Evolutionary conservation across 495 filamentous ascomycete species (phyloP), one percentile per base, ranked within the genome.

Genomic region (Echria macrotheca): DNA sequence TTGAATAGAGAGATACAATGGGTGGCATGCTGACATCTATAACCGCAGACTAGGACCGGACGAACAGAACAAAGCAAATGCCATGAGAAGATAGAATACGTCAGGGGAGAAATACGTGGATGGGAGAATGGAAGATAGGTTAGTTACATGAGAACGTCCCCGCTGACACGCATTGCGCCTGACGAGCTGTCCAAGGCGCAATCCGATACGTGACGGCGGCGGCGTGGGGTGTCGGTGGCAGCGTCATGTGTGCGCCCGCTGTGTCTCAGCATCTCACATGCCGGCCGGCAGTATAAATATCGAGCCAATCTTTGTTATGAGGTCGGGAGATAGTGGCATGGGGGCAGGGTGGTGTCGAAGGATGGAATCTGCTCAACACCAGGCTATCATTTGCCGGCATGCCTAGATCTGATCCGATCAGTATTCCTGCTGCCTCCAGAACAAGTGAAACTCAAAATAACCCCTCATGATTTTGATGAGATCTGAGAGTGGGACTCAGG

Each of bases 141-240:
- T 53, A n/a, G n/a, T n/a, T n/a, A n/a, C n/a, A 53, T 53, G 48
- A 10, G 29, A 32, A 31, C 12, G 12, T 12, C 25, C 18, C 33
- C n/a, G n/a, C 17, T 33, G 40, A 39, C 49, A 41, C 46, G 45
- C 47, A 55, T 54, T 46, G 44, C 38, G 49, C 17, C 28, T n/a
- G 19, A 25, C n/a, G n/a, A 5, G 5, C 5, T 14, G n/a, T 29
- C 23, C 50, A 57, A 53, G 54, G 28, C 54, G 54, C 42, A 57
- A 57, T 57, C 28, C 15, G 40, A 48, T 29, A 55, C n/a, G 22
- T 33, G 15, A 42, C 50, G 6, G 11, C 4, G 36, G 11, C 28
- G 36, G 18, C 33, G 46, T 18, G 52, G 35, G 40, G 19, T 39
- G 24, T 36, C n/a, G n/a, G n/a, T n/a, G n/a, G n/a, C n/a, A n/a